These are phyloP conservation scores for Proliferodiscus dingleyae DNA, from an alignment of 2,329 filamentous ascomycete genomes.

Conservation along the genomic window DNA sequence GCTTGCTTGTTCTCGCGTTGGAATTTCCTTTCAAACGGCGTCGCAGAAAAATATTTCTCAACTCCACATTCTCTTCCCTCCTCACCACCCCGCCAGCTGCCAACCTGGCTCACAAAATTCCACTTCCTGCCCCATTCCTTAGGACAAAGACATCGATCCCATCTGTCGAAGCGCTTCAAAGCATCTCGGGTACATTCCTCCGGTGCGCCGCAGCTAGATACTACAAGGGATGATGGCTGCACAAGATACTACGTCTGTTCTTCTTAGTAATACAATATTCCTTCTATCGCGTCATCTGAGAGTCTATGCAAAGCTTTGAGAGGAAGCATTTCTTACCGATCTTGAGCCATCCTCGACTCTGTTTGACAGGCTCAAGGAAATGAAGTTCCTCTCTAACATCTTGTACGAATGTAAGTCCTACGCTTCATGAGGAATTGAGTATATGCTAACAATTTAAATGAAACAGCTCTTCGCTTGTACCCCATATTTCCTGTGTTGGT, in stretches of 20 bases:
- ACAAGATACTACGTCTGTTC: not conserved
- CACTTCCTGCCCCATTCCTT: too few species aligned
- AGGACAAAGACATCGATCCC: too few species aligned
- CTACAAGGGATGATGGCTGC: constrained; percentile 2
- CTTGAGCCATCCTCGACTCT: not conserved
- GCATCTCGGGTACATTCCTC: too few species aligned
- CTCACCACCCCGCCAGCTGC: too few species aligned
- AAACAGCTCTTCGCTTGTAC: not conserved
- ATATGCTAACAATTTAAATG: not conserved
- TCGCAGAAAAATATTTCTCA: too few species aligned
- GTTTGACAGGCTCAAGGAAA: not conserved
- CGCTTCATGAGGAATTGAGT: too few species aligned
- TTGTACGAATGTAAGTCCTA: not conserved
- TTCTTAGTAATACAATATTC: not conserved
- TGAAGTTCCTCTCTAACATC: not conserved
- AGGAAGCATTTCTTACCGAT: not conserved
- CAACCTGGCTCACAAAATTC: too few species aligned
- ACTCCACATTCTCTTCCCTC: too few species aligned
- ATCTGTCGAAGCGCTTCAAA: too few species aligned
- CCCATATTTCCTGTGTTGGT: not conserved
- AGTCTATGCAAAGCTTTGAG: not conserved
- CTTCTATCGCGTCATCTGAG: not conserved
- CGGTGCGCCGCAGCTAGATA: constrained; percentile 1
- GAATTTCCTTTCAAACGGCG: too few species aligned
- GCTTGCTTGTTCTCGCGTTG: too few species aligned